Conservation (phyloP, 805 yeast species). For the Candida sithepensis region DNA sequence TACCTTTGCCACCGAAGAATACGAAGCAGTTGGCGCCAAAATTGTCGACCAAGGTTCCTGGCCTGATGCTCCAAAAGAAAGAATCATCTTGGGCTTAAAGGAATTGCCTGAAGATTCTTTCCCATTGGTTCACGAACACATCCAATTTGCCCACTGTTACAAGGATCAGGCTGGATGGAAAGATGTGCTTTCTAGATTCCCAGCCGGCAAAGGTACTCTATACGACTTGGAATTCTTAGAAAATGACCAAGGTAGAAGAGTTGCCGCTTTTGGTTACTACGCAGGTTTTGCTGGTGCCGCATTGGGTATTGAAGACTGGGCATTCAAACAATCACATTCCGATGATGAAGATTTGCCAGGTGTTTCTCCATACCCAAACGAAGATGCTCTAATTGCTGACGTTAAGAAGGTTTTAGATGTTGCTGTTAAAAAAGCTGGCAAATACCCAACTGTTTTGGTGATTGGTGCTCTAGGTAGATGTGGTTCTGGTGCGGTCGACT, state of each 20-base stretch:
- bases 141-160: conserved; percentile 98
- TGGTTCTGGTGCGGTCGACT: conserved; percentile 94
- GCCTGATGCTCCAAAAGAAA: conserved; percentile 85
- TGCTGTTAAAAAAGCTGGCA: conserved; percentile 59
- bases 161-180: conserved; percentile 98
- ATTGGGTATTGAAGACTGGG: conserved; percentile 90
- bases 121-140: conserved; percentile 94
- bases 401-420: conserved; percentile 55
- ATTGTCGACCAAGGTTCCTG: conserved; percentile 94
- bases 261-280: conserved; percentile 98
- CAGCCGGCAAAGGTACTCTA: conserved; percentile 83
- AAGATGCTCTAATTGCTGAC: conserved; percentile 66
- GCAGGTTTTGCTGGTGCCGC: conserved; percentile 99
- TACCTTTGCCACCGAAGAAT: conserved; percentile 73
- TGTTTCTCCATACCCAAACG: conserved; percentile 79
- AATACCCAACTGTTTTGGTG: conserved; percentile 74
- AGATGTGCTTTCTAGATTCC: conserved; percentile 83
- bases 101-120: conserved; percentile 91
- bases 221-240: conserved; percentile 94
- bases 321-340: conserved; percentile 74
- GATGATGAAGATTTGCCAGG: conserved; percentile 72
- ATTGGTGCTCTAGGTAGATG: conserved; percentile 99
- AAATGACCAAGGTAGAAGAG: conserved; percentile 95
- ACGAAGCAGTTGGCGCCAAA: conserved; percentile 73
- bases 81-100: conserved; percentile 89